phyloP scores from a whole-genome alignment of 2,329 filamentous ascomycete genomes.

The Aphanocladium album region DNA sequence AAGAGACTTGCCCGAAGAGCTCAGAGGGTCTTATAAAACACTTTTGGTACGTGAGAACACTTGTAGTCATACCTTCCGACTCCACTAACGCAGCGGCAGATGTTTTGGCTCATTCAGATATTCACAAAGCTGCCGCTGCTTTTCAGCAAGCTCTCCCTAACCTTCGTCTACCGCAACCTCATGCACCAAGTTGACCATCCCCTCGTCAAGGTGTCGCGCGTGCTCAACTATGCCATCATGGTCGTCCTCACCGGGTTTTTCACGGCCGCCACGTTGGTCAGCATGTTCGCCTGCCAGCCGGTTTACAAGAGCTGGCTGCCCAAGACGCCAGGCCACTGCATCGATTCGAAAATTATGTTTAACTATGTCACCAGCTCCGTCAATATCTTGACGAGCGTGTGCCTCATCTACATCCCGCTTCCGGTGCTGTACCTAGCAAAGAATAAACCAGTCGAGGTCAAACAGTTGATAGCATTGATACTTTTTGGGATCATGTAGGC shows the following conservation, averaged over 20 bases:
- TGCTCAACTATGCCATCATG: constrained; percentile 11
- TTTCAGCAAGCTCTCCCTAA: constrained; percentile 14
- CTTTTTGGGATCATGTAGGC: constrained; percentile 12
- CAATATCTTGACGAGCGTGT: constrained; percentile 11
- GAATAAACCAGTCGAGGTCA: constrained; percentile 10
- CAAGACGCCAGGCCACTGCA: constrained; percentile 10
- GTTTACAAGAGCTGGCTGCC: constrained; percentile 13
- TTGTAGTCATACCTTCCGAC: background rate
- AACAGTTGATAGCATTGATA: constrained; percentile 10
- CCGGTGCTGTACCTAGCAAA: constrained; percentile 13
- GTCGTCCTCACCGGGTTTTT: constrained; percentile 12
- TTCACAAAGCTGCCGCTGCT: constrained; percentile 12
- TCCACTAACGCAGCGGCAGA: background rate
- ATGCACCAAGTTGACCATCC: constrained; percentile 9
- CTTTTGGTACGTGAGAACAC: background rate
- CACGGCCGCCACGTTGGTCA: constrained; percentile 12
- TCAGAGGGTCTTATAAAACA: constrained; percentile 8
- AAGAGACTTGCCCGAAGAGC: constrained; percentile 6
- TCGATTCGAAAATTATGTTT: constrained; percentile 14
- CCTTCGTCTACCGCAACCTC: constrained; percentile 14
- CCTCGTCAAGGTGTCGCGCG: constrained; percentile 1
- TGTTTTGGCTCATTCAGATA: constrained; percentile 14
- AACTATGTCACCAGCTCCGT: constrained; percentile 13
- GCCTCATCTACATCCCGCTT: constrained; percentile 11
- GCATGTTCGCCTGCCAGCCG: constrained; percentile 12